Conservation (phyloP, 176 grass and related monocot species). For the sorghum (Sorghum bicolor) region DNA sequence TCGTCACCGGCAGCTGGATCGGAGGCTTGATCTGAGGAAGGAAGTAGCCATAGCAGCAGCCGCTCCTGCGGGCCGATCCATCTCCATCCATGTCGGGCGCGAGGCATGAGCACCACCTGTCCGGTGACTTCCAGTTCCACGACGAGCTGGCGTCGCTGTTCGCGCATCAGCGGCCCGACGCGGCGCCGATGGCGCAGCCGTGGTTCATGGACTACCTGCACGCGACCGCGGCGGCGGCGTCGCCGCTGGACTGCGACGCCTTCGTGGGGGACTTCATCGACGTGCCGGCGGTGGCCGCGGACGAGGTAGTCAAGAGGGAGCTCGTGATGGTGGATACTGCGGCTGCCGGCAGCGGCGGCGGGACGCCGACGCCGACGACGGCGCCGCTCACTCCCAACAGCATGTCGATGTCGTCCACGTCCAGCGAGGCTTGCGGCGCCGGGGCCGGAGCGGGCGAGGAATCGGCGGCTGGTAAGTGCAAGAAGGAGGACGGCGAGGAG, state of each 20-base stretch:
- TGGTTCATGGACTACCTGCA: slow-evolving; percentile 40
- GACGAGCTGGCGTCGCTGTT: slow-evolving; percentile 73
- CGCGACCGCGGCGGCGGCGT: neutral
- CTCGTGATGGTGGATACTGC: neutral
- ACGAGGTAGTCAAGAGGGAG: slow-evolving; percentile 34
- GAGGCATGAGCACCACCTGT: slow-evolving; percentile 37
- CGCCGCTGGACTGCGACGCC: slow-evolving; percentile 28
- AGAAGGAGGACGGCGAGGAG: slow-evolving; percentile 43
- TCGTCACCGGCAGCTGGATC: neutral
- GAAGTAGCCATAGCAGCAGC: neutral
- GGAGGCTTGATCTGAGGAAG: slow-evolving; percentile 6
- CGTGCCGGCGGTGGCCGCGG: neutral
- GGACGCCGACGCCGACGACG: neutral
- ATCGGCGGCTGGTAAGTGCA: slow-evolving; percentile 29
- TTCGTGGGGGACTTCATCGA: slow-evolving; percentile 28
- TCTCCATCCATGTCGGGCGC: slow-evolving; percentile 41
- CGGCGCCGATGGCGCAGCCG: neutral
- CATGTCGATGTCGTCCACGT: slow-evolving; percentile 63
- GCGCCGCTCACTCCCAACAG: slow-evolving; percentile 60
- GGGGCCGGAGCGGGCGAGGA: slow-evolving; percentile 27
- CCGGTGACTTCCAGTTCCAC: slow-evolving; percentile 44
- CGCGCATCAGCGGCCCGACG: slow-evolving; percentile 34
- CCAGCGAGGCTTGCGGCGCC: slow-evolving; percentile 56
- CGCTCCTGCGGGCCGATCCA: neutral
- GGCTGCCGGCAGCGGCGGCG: neutral